Percentiles rank a stretch among this genome's conserved stretches.
Evolutionary conservation across 2,329 filamentous ascomycete species (phyloP).

Genomic region (Colletotrichum eleusines): DNA sequence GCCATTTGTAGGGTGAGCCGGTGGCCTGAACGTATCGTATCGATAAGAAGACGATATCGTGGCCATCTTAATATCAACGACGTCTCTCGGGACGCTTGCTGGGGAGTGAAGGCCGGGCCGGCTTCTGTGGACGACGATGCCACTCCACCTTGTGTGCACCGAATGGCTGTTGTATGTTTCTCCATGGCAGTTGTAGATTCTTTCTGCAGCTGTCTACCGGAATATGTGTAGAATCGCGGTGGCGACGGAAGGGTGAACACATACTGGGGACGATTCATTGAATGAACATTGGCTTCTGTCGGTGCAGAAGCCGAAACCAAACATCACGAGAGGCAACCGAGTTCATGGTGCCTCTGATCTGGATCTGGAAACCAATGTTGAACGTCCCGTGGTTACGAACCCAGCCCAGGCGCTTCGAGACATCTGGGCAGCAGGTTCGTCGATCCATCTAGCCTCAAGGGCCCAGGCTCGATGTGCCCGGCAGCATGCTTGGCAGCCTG

Average conservation of each 20-base stretch:
- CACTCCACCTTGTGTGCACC: neutral
- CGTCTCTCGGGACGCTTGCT: conserved; percentile 4
- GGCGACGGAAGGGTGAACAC: conserved; percentile 45
- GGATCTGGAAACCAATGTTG: too few relatives aligned
- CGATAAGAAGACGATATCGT: conserved; percentile 16
- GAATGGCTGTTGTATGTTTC: neutral
- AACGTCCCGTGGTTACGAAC: neutral
- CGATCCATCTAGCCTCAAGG: conserved; percentile 23
- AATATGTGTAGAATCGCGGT: conserved; percentile 45
- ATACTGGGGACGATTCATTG: neutral
- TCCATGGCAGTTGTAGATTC: neutral
- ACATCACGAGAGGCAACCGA: too few relatives aligned
- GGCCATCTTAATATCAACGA: conserved; percentile 30
- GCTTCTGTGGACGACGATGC: neutral
- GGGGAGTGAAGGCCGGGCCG: neutral
- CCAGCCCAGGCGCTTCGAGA: neutral
- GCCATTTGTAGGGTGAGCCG: conserved; percentile 7
- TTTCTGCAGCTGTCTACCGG: conserved; percentile 21
- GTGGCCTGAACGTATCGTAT: conserved; percentile 28
- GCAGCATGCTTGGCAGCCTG: conserved; percentile 9
- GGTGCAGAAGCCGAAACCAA: neutral
- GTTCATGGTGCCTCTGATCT: neutral
- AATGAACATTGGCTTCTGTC: too few relatives aligned
- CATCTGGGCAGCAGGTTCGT: neutral
- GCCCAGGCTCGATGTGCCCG: conserved; percentile 10